Evolutionary conservation across 495 filamentous ascomycete species (phyloP), one percentile per base, ranked within the genome.

Genomic region (Opeltia flavorubescens): DNA sequence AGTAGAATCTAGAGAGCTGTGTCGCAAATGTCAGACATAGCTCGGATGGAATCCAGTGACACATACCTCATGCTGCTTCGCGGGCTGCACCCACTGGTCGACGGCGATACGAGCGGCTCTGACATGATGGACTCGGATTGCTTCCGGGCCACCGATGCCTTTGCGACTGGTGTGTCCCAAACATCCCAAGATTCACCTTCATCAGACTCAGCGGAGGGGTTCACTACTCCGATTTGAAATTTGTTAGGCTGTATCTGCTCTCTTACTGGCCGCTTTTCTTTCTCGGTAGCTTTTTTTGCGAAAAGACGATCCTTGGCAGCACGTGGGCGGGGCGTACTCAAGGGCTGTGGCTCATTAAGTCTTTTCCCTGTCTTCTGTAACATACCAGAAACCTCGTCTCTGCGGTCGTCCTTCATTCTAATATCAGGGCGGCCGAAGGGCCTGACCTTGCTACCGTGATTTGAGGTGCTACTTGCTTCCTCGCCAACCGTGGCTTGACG

Each of bases 401-500:
- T 33, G 9, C 15, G 9, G 15, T 15, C 9, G 9, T 9, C 30
- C 15, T 9, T 9, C 9, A n/a, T 20, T 56, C 25, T 55, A 27
- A 47, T 12, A 20, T 54, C 45, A n/a, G 59, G 4, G 42, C 53
- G 24, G 48, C 21, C 28, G 54, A 51, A 12, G 28, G 53, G 51
- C 23, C 57, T 23, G 50, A 33, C 25, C 62, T 56, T 3, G 54
- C 59, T n/a, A 12, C 2, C 13, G 6, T 21, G 38, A 7, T 60
- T 64, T 25, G 60, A 5, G 34, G 51, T 13, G 26, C 45, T 15
- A 52, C 38, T 69, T 77, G 48, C 86, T 62, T 96, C 91, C 26
- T 96, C 91, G 31, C 89, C 91, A 11, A 95, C 85, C 2, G 91
- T 94, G 12, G 86, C 91, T 64, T 98, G 91, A 51, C 87, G 72